Evolutionary conservation across 768 basidiomycete species (phyloP).

Genomic region (Crepidotus variabilis): DNA sequence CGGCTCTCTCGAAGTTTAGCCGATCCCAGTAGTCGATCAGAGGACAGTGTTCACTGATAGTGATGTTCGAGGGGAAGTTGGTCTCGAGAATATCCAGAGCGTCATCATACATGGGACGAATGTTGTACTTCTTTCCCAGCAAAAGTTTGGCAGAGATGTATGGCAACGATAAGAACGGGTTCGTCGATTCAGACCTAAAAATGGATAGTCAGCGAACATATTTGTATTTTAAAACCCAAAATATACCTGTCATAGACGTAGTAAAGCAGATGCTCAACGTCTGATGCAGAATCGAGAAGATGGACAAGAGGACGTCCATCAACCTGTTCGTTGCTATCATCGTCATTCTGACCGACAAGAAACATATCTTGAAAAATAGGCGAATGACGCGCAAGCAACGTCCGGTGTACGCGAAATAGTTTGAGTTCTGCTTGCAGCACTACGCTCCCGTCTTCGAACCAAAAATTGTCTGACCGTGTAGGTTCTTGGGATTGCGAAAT

Average conservation of each 20-base stretch:
- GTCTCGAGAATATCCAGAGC: background rate
- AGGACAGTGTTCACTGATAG: background rate
- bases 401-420: slow-evolving; percentile 10
- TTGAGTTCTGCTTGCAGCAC: slow-evolving; percentile 10
- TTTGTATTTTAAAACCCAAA: background rate
- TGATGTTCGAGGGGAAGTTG: background rate
- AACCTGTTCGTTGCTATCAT: background rate
- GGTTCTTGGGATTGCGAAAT: background rate
- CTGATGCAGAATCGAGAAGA: background rate
- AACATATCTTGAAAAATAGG: slow-evolving; percentile 18
- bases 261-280: background rate
- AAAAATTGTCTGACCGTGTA: slow-evolving; percentile 1
- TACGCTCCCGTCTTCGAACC: slow-evolving; percentile 16
- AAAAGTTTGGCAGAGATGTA: background rate
- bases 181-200: background rate
- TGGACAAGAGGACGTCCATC: slow-evolving; percentile 8
- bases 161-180: background rate
- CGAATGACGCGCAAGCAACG: slow-evolving; percentile 11
- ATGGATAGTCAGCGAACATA: background rate
- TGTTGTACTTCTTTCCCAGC: background rate
- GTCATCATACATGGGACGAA: background rate
- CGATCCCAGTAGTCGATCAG: background rate
- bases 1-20: background rate
- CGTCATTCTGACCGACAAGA: slow-evolving; percentile 9
- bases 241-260: background rate